These are phyloP conservation scores for Citrus maxima DNA, from an alignment of 345 rosid genomes.

Conservation along the genomic window DNA sequence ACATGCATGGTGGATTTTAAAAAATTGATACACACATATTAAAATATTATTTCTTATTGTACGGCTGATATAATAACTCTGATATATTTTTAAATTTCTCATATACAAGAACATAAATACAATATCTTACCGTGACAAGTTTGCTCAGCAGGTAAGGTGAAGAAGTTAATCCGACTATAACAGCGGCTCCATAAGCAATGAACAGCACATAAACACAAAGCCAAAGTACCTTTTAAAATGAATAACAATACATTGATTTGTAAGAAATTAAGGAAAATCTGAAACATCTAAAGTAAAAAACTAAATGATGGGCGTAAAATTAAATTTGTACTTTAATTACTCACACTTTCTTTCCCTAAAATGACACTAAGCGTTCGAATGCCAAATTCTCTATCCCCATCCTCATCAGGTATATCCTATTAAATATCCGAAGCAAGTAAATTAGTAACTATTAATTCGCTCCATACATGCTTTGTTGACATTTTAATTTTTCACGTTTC, in stretches of 20 bases:
- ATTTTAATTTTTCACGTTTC: not conserved
- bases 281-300: too few species aligned
- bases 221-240: conserved; percentile 23
- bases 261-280: too few species aligned
- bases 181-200: conserved; percentile 23
- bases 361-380: conserved; percentile 23
- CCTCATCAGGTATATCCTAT: conserved; percentile 41
- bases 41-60: too few species aligned
- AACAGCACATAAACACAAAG: conserved; percentile 28
- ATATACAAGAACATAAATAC: too few species aligned
- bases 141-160: conserved; percentile 16
- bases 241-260: not conserved
- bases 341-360: conserved; percentile 28
- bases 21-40: too few species aligned
- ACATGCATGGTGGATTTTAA: too few species aligned
- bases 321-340: not conserved
- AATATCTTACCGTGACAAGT: conserved; percentile 18
- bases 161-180: conserved; percentile 15
- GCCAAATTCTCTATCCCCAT: conserved; percentile 31
- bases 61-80: fast-evolving
- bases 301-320: too few species aligned
- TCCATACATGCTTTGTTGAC: too few species aligned
- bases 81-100: too few species aligned
- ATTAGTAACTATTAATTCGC: too few species aligned
- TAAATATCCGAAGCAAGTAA: not conserved